Evolutionary conservation across 139 green algal species (phyloP), one percentile per base, ranked within the genome.

Genomic region (Picochlorum sp.): DNA sequence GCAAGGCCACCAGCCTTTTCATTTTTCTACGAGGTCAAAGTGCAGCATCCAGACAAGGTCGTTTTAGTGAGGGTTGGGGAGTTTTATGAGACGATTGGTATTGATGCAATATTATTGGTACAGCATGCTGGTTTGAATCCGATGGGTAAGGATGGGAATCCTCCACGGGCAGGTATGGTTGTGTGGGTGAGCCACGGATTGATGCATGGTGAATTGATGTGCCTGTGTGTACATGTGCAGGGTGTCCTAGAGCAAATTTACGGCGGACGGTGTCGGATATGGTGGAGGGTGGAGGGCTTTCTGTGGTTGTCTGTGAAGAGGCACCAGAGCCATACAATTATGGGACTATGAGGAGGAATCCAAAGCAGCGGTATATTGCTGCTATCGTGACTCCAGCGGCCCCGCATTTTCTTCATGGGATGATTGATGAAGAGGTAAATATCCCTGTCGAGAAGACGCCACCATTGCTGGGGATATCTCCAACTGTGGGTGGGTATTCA

Each of bases 51-150:
- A 6, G 75, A 62, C 23, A 77, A 77, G 3, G 66, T 84, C 13
- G 23, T 75, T 5, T 62, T 86, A 16, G 65, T 83, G 0, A 58
- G 77, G 58, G 77, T 93, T 4, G 88, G 90, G 4, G 82, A 92
- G 45, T 96, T 96, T 45, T 97, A 92, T 66, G 90, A 97, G 73
- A 63, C 74, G 1, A 66, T 87, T 10, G 90, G 90, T 15, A 84
- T 83, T 21, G 90, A 97, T 59, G 90, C 90, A 4, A 76, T 92
- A 21, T 57, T 95, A 61, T 70, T 96, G 61, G 80, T 93, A 50
- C 77, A 95, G 79, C 66, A 86, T 60, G 75, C 67, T 8, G 79
- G 81, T 10, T 77, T 94, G 24, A 96, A 95, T 71, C 82, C 85
- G 21, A 96, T 95, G 89, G 45, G 47, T 21, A 57, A 57, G 14